Conservation (phyloP, 2,329 filamentous ascomycete species). For the Paraphaeosphaeria sporulosa region DNA sequence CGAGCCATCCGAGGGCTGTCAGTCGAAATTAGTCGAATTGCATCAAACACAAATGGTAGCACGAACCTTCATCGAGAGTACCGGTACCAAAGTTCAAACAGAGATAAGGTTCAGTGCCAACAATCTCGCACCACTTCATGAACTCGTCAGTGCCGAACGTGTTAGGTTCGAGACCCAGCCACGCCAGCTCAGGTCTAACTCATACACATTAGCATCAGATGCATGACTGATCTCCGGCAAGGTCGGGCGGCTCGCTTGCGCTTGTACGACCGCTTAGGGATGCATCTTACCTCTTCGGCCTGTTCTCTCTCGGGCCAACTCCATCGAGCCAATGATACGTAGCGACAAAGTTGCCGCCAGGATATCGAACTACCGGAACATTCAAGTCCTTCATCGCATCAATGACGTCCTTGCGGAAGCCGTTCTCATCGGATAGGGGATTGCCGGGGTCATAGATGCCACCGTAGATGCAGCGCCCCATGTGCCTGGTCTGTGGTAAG, state of each 20-base stretch:
- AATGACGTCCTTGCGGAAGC: conserved; percentile 82
- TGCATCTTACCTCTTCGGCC: conserved; percentile 61
- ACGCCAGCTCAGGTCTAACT: conserved; percentile 75
- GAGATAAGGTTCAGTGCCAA: conserved; percentile 80
- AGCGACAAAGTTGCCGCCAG: conserved; percentile 83
- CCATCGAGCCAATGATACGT: conserved; percentile 89
- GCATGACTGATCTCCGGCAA: neutral
- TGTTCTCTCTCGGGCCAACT: conserved; percentile 74
- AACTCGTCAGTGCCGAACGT: conserved; percentile 88
- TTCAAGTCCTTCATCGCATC: conserved; percentile 75
- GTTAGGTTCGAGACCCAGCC: conserved; percentile 79
- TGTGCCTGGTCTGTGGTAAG: conserved; percentile 66
- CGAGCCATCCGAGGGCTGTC: conserved; percentile 75
- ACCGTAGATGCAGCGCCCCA: conserved; percentile 88
- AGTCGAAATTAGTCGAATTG: neutral
- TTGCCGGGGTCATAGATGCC: conserved; percentile 83
- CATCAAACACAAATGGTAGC: neutral
- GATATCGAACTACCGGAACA: conserved; percentile 80
- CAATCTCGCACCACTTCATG: conserved; percentile 77
- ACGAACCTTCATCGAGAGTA: conserved; percentile 60
- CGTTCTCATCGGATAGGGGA: conserved; percentile 74
- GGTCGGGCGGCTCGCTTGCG: neutral
- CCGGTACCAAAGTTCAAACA: conserved; percentile 82
- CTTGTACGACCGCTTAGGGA: conserved; percentile 1
- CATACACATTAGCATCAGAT: conserved; percentile 14